These are phyloP conservation scores for Penicillium sp. DNA, from an alignment of 2,329 filamentous ascomycete genomes.

Conservation along the genomic window DNA sequence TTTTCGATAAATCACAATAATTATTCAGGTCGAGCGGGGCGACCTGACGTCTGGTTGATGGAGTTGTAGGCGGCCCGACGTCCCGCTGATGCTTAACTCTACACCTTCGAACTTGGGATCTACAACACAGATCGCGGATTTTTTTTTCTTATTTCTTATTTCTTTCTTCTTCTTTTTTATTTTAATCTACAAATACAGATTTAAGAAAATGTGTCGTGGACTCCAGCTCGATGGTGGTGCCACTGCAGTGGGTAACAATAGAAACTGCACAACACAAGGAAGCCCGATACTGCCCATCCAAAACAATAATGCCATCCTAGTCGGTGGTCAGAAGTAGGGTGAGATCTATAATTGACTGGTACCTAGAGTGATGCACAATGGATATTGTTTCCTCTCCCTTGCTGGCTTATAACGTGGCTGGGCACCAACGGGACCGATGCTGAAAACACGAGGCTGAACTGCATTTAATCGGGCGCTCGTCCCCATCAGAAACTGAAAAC, in stretches of 20 bases:
- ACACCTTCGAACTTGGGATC: not conserved
- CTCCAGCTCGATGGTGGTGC: not conserved
- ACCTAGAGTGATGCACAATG: not conserved
- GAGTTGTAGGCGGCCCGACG: constrained; percentile 15
- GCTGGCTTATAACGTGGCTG: constrained; percentile 18
- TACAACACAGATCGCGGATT: not conserved
- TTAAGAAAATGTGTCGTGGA: no score
- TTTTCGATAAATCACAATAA: constrained; percentile 8
- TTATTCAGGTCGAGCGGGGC: not conserved
- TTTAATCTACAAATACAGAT: no score
- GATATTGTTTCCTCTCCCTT: constrained; percentile 13
- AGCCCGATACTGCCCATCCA: not conserved
- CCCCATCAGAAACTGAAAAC: not conserved
- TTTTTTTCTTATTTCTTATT: not conserved
- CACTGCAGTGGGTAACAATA: not conserved
- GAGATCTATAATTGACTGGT: not conserved
- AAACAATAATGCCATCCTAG: constrained; percentile 9
- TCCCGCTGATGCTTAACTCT: constrained; percentile 2
- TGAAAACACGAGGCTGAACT: constrained; percentile 16
- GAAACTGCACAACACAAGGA: not conserved
- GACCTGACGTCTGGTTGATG: constrained; percentile 6
- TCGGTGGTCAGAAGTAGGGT: constrained; percentile 5
- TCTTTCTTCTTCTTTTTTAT: no score
- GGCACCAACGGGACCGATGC: constrained; percentile 2
- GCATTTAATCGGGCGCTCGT: not conserved